Conservation (phyloP, 768 basidiomycete species). For the Rhodosporidiobolus sp. region DNA sequence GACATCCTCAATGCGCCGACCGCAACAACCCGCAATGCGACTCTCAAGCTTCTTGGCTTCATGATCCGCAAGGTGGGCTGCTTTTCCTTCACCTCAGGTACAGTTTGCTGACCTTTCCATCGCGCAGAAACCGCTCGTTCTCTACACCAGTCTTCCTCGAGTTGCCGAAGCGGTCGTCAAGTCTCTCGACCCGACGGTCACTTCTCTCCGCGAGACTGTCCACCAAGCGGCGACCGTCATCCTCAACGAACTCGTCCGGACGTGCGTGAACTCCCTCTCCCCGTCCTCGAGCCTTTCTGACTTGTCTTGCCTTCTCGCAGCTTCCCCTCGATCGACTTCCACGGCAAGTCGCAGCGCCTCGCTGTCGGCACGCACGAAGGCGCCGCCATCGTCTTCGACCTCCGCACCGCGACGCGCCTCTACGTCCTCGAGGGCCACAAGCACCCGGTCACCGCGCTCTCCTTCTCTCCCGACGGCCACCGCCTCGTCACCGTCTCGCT, state of each 20-base stretch:
- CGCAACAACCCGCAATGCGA: slow-evolving; percentile 73
- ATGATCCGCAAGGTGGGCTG: slow-evolving; percentile 69
- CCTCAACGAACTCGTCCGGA: slow-evolving; percentile 87
- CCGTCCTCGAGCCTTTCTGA: not conserved
- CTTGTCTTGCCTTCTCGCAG: slow-evolving; percentile 44
- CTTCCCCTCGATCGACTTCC: slow-evolving; percentile 83
- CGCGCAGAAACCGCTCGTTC: slow-evolving; percentile 71
- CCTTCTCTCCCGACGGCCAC: slow-evolving; percentile 90
- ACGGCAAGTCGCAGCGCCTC: slow-evolving; percentile 77
- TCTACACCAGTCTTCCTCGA: slow-evolving; percentile 77
- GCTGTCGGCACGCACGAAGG: slow-evolving; percentile 93
- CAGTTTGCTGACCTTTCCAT: not conserved
- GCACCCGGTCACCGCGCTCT: slow-evolving; percentile 65
- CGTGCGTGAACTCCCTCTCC: slow-evolving; percentile 55
- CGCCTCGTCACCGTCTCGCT: slow-evolving; percentile 81
- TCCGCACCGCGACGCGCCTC: slow-evolving; percentile 89
- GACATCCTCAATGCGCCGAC: slow-evolving; percentile 73
- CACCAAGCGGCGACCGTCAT: slow-evolving; percentile 90
- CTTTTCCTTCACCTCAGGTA: too few relatives aligned
- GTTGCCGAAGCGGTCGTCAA: slow-evolving; percentile 94
- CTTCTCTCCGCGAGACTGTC: slow-evolving; percentile 70
- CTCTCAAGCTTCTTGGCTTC: slow-evolving; percentile 90
- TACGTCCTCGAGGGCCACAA: slow-evolving; percentile 93
- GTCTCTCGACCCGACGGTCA: slow-evolving; percentile 83
- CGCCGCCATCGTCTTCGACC: slow-evolving; percentile 89